A percentile compares a stretch with the other conserved stretches of the same genome.
These are phyloP conservation scores for Phaeolepiota aurea DNA, from an alignment of 768 basidiomycete species.

Conservation along the genomic window DNA sequence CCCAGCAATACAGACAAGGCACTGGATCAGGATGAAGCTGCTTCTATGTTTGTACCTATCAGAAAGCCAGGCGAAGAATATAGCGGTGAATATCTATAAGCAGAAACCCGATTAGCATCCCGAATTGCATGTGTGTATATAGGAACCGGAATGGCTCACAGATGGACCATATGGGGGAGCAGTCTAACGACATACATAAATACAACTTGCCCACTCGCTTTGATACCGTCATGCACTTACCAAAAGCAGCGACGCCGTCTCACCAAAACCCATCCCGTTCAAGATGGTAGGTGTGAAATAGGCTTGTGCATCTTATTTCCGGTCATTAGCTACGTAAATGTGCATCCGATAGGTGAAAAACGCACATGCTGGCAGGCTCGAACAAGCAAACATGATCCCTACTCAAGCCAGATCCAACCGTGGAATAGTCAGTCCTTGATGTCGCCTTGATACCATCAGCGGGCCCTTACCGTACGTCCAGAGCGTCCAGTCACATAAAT, in stretches of 20 bases:
- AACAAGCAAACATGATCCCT: constrained; percentile 38
- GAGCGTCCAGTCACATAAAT: constrained; percentile 37
- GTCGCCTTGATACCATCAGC: too few species aligned
- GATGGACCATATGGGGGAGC: constrained; percentile 38
- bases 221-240: constrained; percentile 15
- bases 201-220: not conserved
- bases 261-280: constrained; percentile 33
- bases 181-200: constrained; percentile 19
- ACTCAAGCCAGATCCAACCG: not conserved
- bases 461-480: constrained; percentile 32
- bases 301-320: constrained; percentile 33
- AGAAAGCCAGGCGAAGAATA: constrained; percentile 39
- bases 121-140: not conserved
- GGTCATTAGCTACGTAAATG: not conserved
- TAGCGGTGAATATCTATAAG: constrained; percentile 24
- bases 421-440: not conserved
- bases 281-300: constrained; percentile 42
- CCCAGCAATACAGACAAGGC: constrained; percentile 30
- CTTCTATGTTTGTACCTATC: constrained; percentile 34
- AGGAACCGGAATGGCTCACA: constrained; percentile 19
- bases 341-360: not conserved
- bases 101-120: not conserved
- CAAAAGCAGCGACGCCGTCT: constrained; percentile 25
- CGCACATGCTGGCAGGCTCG: constrained; percentile 33
- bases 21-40: constrained; percentile 30